phyloP scores from a whole-genome alignment of 345 rosid genomes.

The Pugionium cornutum region DNA sequence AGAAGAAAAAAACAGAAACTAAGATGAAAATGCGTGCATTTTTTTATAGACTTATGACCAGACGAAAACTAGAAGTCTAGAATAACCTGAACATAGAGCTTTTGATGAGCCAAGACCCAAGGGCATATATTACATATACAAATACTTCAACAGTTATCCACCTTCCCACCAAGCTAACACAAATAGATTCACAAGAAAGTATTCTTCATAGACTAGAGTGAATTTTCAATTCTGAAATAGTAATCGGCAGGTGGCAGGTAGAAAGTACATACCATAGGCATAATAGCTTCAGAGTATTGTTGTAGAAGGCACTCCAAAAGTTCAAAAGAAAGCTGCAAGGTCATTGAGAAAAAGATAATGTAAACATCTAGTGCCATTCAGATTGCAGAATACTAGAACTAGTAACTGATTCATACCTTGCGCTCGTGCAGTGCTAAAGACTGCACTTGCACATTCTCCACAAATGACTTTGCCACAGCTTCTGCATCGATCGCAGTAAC shows the following conservation, averaged over 20 bases:
- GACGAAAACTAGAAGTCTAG: conserved; percentile 1
- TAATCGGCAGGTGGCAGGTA: background rate
- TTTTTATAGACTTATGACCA: background rate
- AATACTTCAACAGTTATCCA: too few relatives aligned
- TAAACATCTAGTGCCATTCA: conserved; percentile 16
- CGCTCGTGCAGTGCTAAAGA: conserved; percentile 74
- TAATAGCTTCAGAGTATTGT: conserved; percentile 52
- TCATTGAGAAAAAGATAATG: conserved; percentile 1
- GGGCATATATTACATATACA: background rate
- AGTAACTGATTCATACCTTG: conserved; percentile 49
- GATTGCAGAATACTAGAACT: conserved; percentile 5
- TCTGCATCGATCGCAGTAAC: conserved; percentile 59
- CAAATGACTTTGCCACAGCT: conserved; percentile 56
- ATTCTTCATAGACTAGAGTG: conserved; percentile 3
- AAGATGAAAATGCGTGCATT: background rate
- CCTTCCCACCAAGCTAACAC: conserved; percentile 1
- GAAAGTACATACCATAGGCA: conserved; percentile 53
- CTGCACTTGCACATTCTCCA: conserved; percentile 67
- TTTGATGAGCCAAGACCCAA: background rate
- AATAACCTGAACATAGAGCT: conserved; percentile 1
- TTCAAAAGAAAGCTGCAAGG: conserved; percentile 80
- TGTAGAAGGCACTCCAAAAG: conserved; percentile 79
- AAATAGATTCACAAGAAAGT: conserved; percentile 11
- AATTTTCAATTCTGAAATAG: background rate
- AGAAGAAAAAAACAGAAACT: conserved; percentile 1